Evolutionary conservation across 1,284 basidiomycete genomes (phyloP).

Genomic region (Thelephora terrestris): DNA sequence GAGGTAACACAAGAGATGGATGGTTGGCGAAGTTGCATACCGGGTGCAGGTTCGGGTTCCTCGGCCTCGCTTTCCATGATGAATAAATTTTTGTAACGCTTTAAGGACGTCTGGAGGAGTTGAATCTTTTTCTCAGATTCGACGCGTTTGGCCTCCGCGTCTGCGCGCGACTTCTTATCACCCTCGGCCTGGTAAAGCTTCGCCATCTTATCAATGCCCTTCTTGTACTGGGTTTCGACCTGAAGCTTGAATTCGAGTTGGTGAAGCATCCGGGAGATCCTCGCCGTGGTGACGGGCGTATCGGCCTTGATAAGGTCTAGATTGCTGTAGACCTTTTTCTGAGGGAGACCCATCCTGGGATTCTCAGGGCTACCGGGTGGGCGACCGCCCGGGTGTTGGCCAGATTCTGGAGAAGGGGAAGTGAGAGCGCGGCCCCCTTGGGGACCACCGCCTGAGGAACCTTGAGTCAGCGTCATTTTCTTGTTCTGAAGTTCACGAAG

Average conservation of each 20-base stretch:
- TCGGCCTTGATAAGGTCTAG: slow-evolving; percentile 96
- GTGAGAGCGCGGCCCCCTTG: slow-evolving; percentile 26
- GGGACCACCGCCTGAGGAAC: slow-evolving; percentile 24
- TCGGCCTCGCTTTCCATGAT: slow-evolving; percentile 86
- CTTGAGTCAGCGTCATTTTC: slow-evolving; percentile 53
- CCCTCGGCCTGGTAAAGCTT: slow-evolving; percentile 91
- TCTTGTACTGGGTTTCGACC: slow-evolving; percentile 97
- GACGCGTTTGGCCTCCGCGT: slow-evolving; percentile 88
- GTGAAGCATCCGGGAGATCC: slow-evolving; percentile 97
- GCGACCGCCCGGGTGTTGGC: slow-evolving; percentile 28
- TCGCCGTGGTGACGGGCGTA: slow-evolving; percentile 91
- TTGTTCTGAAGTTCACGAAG: slow-evolving; percentile 75
- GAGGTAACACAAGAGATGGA: not conserved
- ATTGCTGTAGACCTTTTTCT: slow-evolving; percentile 61
- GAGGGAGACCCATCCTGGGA: slow-evolving; percentile 30
- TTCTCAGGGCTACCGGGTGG: slow-evolving; percentile 31
- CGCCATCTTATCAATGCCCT: slow-evolving; percentile 98
- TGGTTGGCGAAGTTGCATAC: not conserved
- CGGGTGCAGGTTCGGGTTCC: slow-evolving; percentile 30
- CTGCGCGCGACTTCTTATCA: slow-evolving; percentile 85
- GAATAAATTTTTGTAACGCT: slow-evolving; percentile 93
- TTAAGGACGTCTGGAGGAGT: slow-evolving; percentile 84
- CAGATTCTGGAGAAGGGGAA: slow-evolving; percentile 32
- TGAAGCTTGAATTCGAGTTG: slow-evolving; percentile 99
- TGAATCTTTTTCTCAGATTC: slow-evolving; percentile 97